phyloP scores from a whole-genome alignment of 2,329 filamentous ascomycete species.

The Emmonsia crescens region DNA sequence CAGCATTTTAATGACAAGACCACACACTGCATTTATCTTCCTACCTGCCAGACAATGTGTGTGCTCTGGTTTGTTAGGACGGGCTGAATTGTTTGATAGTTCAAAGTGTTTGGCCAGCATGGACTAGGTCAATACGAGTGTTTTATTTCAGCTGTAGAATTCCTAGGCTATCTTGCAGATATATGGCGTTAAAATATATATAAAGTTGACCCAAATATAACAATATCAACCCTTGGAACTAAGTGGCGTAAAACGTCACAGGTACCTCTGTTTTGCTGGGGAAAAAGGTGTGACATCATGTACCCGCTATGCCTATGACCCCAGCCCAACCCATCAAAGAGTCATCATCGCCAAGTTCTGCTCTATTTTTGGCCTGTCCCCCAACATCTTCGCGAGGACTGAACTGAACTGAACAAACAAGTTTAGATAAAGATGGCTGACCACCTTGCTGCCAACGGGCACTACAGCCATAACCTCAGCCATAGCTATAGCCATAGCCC shows the following conservation, averaged over 20 bases:
- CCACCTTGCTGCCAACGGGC: neutral
- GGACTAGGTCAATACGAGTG: neutral
- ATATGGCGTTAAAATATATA: neutral
- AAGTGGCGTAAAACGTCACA: neutral
- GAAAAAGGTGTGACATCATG: neutral
- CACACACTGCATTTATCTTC: too few relatives aligned
- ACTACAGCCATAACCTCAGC: too few relatives aligned
- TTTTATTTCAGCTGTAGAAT: neutral
- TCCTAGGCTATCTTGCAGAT: neutral
- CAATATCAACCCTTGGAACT: too few relatives aligned
- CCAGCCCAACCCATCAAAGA: neutral
- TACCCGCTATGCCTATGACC: neutral
- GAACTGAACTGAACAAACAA: neutral
- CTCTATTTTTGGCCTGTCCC: neutral
- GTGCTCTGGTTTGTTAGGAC: too few relatives aligned
- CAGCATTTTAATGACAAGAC: too few relatives aligned
- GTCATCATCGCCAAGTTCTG: neutral
- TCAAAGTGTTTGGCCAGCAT: neutral
- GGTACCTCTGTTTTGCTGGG: neutral
- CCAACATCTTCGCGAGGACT: neutral
- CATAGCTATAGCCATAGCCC: conserved; percentile 10
- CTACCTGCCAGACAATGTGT: neutral
- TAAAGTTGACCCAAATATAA: neutral
- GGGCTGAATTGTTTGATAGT: too few relatives aligned
- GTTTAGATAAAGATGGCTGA: neutral